A percentile compares a stretch with the other conserved stretches of the same genome.
Conservation (phyloP, 2,329 filamentous ascomycete genomes). For the Dryadomyces quercus-mongolicae region DNA sequence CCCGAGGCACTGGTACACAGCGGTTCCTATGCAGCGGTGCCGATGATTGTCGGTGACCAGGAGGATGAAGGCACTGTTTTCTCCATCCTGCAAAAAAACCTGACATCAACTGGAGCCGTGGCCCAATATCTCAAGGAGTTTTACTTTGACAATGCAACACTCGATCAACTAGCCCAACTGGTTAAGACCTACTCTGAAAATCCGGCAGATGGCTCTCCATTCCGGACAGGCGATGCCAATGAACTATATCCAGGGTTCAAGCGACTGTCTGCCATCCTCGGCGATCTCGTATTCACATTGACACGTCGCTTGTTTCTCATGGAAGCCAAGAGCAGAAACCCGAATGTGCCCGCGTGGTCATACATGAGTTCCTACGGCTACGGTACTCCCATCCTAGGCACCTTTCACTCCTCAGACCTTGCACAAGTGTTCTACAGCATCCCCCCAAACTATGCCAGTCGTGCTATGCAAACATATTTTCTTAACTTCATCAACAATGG, state of each 20-base stretch:
- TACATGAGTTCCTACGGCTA: conserved; percentile 64
- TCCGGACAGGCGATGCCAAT: conserved; percentile 56
- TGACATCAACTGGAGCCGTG: conserved; percentile 48
- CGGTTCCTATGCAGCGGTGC: conserved; percentile 37
- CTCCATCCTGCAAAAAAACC: conserved; percentile 54
- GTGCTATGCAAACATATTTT: conserved; percentile 55
- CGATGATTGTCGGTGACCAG: conserved; percentile 55
- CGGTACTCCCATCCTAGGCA: conserved; percentile 60
- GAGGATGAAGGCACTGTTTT: conserved; percentile 75
- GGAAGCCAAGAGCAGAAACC: conserved; percentile 30
- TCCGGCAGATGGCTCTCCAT: conserved; percentile 52
- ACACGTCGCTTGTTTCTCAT: conserved; percentile 53
- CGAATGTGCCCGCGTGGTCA: conserved; percentile 55
- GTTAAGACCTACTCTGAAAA: conserved; percentile 51
- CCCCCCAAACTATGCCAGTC: conserved; percentile 47
- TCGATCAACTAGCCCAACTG: conserved; percentile 37
- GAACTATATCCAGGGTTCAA: conserved; percentile 68
- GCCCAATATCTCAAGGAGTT: conserved; percentile 46
- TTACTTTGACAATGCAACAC: conserved; percentile 48
- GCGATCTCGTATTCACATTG: conserved; percentile 65
- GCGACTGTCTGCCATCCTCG: conserved; percentile 61
- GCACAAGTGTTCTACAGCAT: conserved; percentile 57
- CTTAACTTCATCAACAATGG: conserved; percentile 58
- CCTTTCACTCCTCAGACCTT: conserved; percentile 61
- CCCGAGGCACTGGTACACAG: conserved; percentile 43